Evolutionary conservation across 345 rosid species (phyloP), one percentile per base, ranked within the genome.

Genomic region (Salix viminalis): DNA sequence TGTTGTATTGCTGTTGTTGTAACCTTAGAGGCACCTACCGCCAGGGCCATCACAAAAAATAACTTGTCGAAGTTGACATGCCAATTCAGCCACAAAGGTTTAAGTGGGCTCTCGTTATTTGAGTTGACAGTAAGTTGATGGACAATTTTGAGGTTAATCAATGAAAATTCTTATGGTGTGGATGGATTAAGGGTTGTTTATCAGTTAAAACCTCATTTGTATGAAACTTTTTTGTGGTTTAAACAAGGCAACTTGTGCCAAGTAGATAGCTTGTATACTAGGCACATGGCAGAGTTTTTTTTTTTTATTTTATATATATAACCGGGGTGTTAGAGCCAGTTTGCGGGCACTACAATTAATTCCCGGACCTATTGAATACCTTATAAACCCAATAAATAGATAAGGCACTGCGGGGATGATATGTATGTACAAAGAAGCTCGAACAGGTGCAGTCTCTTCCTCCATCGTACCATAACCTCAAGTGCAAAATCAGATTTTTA

Each of bases 1-100:
- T n/a, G 28, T 39, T 81, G 72, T 77, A 14, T 58, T 1, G 3
- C 58, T 32, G 34, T 56, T 83, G 80, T 69, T 73, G 67, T 79
- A 67, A 61, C 41, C 67, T 58, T 28, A n/a, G 36, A 58, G 23
- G 23, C 12, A 13, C 39, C 36, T 34, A 26, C 58, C 32, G 32
- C 32, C 72, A 58, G 28, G 18, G 10, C 19, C 39, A 26, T 36
- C 39, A 21, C 72, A n/a, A 21, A 1, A 21, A 65, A 24, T 61
- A 62, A 52, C 44, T 52, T 70, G 48, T 18, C 24, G 37, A 52
- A 41, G 50, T 67, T 37, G 70, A 67, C 70, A 6, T 37, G 46
- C 26, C 44, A 42, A 67, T 66, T 0, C 23, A 66, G 21, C 69
- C 69, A 66, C 10, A 0, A 34, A 65, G 11, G 36, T 34, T 32